A percentile compares a stretch with the other conserved stretches of the same genome.
These are phyloP conservation scores for Hyphopichia burtonii DNA, from an alignment of 1,139 yeast genomes.

Conservation along the genomic window DNA sequence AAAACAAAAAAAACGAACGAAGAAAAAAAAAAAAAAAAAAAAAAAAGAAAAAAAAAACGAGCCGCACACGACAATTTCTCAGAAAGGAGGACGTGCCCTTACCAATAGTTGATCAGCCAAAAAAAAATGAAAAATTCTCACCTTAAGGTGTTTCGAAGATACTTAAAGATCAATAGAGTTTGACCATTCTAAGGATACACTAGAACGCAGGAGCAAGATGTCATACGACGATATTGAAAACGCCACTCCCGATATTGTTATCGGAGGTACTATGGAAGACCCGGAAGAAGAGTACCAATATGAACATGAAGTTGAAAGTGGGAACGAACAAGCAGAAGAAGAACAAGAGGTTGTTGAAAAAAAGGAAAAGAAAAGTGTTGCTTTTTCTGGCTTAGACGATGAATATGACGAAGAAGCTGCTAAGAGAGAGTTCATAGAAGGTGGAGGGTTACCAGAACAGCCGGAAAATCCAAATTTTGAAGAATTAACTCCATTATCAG, in stretches of 20 bases:
- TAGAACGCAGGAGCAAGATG: background rate
- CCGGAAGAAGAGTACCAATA: conserved; percentile 40
- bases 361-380: conserved; percentile 70
- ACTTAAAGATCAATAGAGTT: background rate
- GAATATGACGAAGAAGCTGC: conserved; percentile 62
- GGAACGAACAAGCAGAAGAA: conserved; percentile 50
- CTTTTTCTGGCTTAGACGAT: conserved; percentile 75
- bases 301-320: conserved; percentile 49
- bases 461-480: conserved; percentile 84
- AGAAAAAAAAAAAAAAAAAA: too few relatives aligned
- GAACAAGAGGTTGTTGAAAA: conserved; percentile 28
- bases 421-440: conserved; percentile 88
- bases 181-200: background rate
- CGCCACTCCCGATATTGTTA: conserved; percentile 81
- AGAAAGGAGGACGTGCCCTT: background rate
- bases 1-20: too few relatives aligned
- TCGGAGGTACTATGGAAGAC: conserved; percentile 63
- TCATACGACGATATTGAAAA: conserved; percentile 72
- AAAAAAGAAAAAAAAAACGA: background rate
- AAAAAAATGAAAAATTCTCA: conserved; percentile 4
- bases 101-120: background rate
- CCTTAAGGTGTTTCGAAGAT: background rate
- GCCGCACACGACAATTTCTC: background rate
- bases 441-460: conserved; percentile 97
- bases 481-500: conserved; percentile 78